Base-by-base conservation (phyloP, 2,329 filamentous ascomycete genomes). In the Exserohilum turcica region DNA sequence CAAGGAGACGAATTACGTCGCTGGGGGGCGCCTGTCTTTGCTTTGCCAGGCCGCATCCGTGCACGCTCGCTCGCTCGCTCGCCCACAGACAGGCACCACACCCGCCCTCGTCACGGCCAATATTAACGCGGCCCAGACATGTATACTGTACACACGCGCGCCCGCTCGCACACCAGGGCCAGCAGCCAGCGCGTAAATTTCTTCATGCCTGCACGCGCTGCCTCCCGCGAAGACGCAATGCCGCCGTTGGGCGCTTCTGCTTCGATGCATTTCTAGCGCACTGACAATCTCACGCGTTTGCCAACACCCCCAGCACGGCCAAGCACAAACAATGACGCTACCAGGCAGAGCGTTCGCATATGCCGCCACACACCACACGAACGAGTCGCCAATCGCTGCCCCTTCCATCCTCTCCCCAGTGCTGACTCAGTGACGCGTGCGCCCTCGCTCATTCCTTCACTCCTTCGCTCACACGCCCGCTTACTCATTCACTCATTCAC, bases 251-350 rank as follows among this genome's bases (percentile, higher is more conserved):
- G 4, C 7, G 21, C 7, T 27, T 16, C 7, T 24, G 21, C 7
- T 27, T 16, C 13, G n/a, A 18, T 12, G 28, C 27, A 15, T 24
- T 42, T 12, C 27, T 15, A 12, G 33, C 33, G n/a, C 15, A 42
- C 28, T 24, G 10, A n/a, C 38, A 29, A 24, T 42, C 27, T 24
- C 28, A 13, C 38, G 15, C 38, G 28, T 24, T 24, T 29, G 16
- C 27, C 24, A 40, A 21, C 38, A 37, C 8, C 35, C 28, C 9
- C 6, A 9, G 21, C 32, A 6, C 32, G 43, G 19, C 39, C 39
- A 32, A 46, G 31, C 47, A 39, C 53, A 55, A 56, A 56, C 56
- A 58, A 56, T 58, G 52, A 58, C 56, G 52, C 56, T 49, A 54
- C 36, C 44, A 53, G 43, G 40, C 28, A 43, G 40, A 54, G 52